These are phyloP conservation scores for Reticulascus tulasneorum DNA, from an alignment of 2,329 filamentous ascomycete species.

Conservation along the genomic window DNA sequence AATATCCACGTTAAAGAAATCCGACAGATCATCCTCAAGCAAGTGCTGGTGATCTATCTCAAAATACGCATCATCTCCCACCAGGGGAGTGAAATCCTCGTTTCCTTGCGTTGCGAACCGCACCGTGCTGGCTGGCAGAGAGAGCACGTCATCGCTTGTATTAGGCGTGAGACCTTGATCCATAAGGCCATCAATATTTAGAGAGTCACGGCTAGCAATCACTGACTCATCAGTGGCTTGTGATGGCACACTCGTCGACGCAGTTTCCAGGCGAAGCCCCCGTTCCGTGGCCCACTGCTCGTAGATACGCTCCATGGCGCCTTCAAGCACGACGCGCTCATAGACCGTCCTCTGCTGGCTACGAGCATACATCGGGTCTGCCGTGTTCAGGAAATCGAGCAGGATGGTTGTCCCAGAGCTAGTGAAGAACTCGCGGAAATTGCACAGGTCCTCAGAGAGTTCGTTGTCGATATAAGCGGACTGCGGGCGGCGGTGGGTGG, in stretches of 20 bases:
- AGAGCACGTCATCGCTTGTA: not conserved
- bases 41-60: not conserved
- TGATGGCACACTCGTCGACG: slow-evolving; percentile 3
- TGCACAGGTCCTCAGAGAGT: slow-evolving; percentile 7
- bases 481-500: slow-evolving; percentile 13
- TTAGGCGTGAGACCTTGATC: not conserved
- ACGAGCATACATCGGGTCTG: not conserved
- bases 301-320: slow-evolving; percentile 4
- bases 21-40: not conserved
- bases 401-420: not conserved
- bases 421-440: slow-evolving; percentile 3
- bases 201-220: slow-evolving; percentile 1
- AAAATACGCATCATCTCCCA: not conserved
- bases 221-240: slow-evolving; percentile 3
- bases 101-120: not conserved
- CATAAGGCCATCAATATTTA: not conserved
- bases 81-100: not conserved
- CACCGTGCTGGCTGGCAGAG: not conserved
- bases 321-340: slow-evolving; percentile 1
- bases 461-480: slow-evolving; percentile 18
- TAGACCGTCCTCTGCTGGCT: not conserved
- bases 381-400: not conserved
- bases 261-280: slow-evolving; percentile 4
- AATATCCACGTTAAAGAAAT: no score
- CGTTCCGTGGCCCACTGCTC: slow-evolving; percentile 4